These are phyloP conservation scores for Boletus vinaceobasis DNA, from an alignment of 768 basidiomycete genomes.

Conservation along the genomic window DNA sequence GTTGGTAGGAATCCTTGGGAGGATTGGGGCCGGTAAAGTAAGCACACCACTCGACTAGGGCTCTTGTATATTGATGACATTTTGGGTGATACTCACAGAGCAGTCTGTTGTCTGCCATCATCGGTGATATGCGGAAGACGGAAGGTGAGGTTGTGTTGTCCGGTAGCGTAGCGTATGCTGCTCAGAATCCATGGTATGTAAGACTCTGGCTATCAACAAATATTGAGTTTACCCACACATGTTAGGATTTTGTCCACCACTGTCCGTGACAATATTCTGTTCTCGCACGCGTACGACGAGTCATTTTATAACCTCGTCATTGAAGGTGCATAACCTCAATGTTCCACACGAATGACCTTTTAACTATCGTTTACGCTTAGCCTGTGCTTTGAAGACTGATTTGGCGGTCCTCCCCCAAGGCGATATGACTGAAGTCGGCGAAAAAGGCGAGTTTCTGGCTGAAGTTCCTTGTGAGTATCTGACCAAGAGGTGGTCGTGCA, in stretches of 20 bases:
- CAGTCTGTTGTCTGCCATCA: conserved; percentile 72
- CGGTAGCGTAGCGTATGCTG: conserved; percentile 77
- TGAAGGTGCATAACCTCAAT: conserved; percentile 49
- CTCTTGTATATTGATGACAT: neutral
- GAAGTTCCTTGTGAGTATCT: neutral
- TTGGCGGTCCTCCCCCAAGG: conserved; percentile 75
- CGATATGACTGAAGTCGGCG: conserved; percentile 82
- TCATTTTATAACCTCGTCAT: conserved; percentile 78
- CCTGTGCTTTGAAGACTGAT: conserved; percentile 84
- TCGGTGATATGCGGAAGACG: conserved; percentile 79
- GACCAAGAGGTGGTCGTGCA: conserved; percentile 12
- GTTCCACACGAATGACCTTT: neutral
- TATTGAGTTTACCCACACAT: neutral
- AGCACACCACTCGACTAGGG: neutral
- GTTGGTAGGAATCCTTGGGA: conserved; percentile 78
- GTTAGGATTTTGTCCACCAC: conserved; percentile 79
- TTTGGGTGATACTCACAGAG: conserved; percentile 39
- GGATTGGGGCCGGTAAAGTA: conserved; percentile 90
- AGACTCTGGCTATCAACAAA: neutral
- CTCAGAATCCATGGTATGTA: conserved; percentile 79
- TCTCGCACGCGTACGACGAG: conserved; percentile 86
- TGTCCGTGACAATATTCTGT: conserved; percentile 87
- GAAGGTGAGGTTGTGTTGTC: conserved; percentile 70
- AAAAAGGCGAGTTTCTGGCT: conserved; percentile 54
- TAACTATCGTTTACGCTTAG: conserved; percentile 28